These are phyloP conservation scores for Neurospora cerealis DNA, from an alignment of 495 filamentous ascomycete species.

Conservation along the genomic window DNA sequence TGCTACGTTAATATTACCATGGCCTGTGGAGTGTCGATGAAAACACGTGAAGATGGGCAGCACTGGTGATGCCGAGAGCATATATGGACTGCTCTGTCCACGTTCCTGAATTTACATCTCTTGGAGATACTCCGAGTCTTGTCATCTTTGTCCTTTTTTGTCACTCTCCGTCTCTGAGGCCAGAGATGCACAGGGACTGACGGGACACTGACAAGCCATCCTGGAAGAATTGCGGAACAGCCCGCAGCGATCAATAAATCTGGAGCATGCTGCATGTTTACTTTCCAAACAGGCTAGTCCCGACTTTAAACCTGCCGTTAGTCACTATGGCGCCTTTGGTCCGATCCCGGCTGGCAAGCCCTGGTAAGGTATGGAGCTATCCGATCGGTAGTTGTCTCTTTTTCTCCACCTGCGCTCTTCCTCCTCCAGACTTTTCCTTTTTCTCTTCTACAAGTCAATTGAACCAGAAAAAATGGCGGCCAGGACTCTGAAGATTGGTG, in stretches of 20 bases:
- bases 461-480: conserved; percentile 36
- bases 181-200: background rate
- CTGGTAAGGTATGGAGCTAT: background rate
- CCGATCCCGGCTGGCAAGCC: background rate
- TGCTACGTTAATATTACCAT: background rate
- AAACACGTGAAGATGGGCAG: background rate
- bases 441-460: conserved; percentile 13
- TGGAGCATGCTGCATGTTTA: background rate
- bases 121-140: background rate
- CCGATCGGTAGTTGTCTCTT: background rate
- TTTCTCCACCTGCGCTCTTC: background rate
- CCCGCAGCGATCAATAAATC: background rate
- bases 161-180: background rate
- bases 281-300: background rate
- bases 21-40: background rate
- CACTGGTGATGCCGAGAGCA: too few species aligned
- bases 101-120: background rate
- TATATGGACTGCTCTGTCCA: background rate
- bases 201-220: background rate
- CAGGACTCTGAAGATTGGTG: conserved; percentile 52
- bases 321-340: background rate
- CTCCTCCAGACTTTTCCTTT: background rate
- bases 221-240: background rate
- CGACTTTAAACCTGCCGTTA: background rate
- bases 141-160: background rate